A percentile compares a stretch with the other conserved stretches of the same genome.
Conservation (phyloP, 139 green algal species). For the Gonium pectorale region DNA sequence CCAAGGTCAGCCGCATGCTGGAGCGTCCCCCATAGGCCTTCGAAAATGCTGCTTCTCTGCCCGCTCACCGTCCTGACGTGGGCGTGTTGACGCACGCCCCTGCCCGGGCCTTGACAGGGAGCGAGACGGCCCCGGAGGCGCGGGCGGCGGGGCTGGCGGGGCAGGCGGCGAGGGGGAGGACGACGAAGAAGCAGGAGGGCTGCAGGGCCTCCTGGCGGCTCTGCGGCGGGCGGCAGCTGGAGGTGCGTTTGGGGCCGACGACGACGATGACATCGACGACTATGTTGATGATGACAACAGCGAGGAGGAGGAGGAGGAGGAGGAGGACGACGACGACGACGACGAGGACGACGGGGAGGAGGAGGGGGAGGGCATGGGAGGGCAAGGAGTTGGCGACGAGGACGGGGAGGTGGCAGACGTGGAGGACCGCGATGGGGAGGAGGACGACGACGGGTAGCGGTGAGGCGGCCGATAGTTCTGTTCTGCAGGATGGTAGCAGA, state of each 20-base stretch:
- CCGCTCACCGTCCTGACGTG: too few species aligned
- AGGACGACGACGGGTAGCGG: not conserved
- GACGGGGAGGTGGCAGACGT: not conserved
- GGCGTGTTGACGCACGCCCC: too few species aligned
- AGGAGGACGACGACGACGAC: not conserved
- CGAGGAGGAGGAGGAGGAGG: not conserved
- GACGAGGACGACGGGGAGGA: not conserved
- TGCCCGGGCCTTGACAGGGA: too few species aligned
- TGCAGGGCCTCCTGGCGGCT: too few species aligned
- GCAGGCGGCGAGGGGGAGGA: not conserved
- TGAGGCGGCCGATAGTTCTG: not conserved
- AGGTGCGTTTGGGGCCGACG: too few species aligned
- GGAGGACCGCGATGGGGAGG: not conserved
- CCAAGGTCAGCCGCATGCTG: too few species aligned
- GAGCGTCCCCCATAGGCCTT: too few species aligned
- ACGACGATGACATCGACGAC: not conserved
- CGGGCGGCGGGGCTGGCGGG: not conserved
- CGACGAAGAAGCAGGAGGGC: conserved; percentile 6
- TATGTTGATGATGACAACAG: not conserved
- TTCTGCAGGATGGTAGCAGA: too few species aligned
- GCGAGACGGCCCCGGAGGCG: not conserved
- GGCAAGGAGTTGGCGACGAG: not conserved
- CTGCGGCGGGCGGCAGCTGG: too few species aligned
- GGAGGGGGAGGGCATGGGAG: not conserved
- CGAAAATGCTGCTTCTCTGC: too few species aligned